Percentiles rank a stretch among this genome's conserved stretches.
These are phyloP conservation scores for Irpex sp. DNA, from an alignment of 1,284 basidiomycete genomes.

Conservation along the genomic window DNA sequence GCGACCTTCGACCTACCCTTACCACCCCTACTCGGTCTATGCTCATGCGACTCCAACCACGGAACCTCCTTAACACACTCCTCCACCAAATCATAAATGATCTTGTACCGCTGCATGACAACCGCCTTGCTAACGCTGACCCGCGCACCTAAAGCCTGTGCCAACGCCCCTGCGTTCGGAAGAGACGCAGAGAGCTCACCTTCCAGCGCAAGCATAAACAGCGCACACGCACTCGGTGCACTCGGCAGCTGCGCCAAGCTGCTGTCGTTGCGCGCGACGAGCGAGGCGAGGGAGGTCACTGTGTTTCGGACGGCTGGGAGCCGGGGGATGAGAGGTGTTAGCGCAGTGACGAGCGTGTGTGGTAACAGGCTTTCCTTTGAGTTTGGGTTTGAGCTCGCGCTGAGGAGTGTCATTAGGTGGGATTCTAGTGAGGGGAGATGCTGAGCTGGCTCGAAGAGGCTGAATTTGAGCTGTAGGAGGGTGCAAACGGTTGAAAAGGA, in stretches of 20 bases:
- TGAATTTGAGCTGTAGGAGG: slow-evolving; percentile 42
- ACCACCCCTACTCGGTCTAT: slow-evolving; percentile 22
- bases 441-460: slow-evolving; percentile 38
- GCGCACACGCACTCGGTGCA: slow-evolving; percentile 59
- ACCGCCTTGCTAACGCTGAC: slow-evolving; percentile 47
- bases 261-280: slow-evolving; percentile 41
- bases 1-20: slow-evolving; percentile 44
- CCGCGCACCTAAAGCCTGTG: slow-evolving; percentile 48
- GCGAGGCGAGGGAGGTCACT: slow-evolving; percentile 50
- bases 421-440: slow-evolving; percentile 44
- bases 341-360: slow-evolving; percentile 32
- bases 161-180: slow-evolving; percentile 50
- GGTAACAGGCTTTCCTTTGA: slow-evolving; percentile 30
- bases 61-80: slow-evolving; percentile 62
- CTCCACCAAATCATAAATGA: slow-evolving; percentile 54
- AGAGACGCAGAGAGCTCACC: slow-evolving; percentile 54
- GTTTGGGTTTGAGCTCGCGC: slow-evolving; percentile 11
- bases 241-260: slow-evolving; percentile 35
- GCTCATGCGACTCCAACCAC: slow-evolving; percentile 51
- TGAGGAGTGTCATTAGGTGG: slow-evolving; percentile 37
- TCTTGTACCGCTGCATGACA: slow-evolving; percentile 66
- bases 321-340: slow-evolving; percentile 35
- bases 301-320: slow-evolving; percentile 47
- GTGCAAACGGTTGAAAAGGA: slow-evolving; percentile 50
- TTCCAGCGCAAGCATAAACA: slow-evolving; percentile 71